phyloP scores from a whole-genome alignment of 176 grass and related monocot genomes.

The Oryza australiensis region DNA sequence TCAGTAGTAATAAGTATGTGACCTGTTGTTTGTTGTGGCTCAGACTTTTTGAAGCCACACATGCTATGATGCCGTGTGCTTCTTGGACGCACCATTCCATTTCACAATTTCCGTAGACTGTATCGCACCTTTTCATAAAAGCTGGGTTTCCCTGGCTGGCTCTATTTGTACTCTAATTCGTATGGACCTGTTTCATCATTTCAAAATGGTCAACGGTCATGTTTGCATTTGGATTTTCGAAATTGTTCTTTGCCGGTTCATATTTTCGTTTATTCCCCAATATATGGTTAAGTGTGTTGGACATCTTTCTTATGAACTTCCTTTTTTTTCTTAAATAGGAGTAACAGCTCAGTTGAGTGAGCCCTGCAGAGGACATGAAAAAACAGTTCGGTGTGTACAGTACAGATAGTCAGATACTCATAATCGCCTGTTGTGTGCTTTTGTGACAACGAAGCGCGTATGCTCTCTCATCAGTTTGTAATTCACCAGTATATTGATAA shows the following conservation, averaged over 20 bases:
- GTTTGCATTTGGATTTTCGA: neutral
- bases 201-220: neutral
- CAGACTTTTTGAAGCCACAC: neutral
- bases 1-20: neutral
- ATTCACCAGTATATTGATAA: neutral
- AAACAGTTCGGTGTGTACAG: neutral
- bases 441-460: neutral
- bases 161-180: neutral
- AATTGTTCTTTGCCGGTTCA: neutral
- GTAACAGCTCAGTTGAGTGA: neutral
- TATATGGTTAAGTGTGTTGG: neutral
- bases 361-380: neutral
- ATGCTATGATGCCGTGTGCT: constrained; percentile 4
- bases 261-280: neutral
- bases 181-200: neutral
- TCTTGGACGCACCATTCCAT: neutral
- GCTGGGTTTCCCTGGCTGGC: neutral
- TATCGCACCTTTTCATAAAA: neutral
- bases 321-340: neutral
- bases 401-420: too few species aligned
- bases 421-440: neutral
- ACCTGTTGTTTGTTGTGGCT: neutral
- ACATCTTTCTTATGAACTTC: neutral
- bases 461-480: neutral
- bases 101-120: neutral